phyloP scores from a whole-genome alignment of 768 basidiomycete genomes.

The Collybia sp. region DNA sequence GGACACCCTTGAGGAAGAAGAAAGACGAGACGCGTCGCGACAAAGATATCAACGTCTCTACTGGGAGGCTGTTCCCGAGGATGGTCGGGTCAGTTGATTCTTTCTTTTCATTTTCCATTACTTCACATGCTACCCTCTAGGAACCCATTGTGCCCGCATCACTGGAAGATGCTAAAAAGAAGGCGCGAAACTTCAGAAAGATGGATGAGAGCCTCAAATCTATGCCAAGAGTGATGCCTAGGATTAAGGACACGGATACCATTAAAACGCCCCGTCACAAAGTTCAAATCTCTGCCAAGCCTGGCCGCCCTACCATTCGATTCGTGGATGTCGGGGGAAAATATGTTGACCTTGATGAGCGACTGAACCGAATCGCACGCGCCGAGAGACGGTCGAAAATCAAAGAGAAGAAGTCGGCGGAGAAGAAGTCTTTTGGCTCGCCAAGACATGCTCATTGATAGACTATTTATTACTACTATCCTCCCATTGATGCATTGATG shows the following conservation, averaged over 20 bases:
- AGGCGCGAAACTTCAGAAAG: constrained; percentile 29
- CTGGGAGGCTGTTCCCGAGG: constrained; percentile 77
- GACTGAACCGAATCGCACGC: constrained; percentile 41
- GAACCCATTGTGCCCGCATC: constrained; percentile 57
- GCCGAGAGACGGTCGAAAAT: constrained; percentile 41
- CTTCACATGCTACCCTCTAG: constrained; percentile 27
- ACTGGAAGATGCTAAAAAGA: constrained; percentile 42
- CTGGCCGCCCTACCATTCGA: constrained; percentile 50
- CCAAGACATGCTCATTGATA: no score
- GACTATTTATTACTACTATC: no score
- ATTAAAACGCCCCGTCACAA: constrained; percentile 30
- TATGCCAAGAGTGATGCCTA: constrained; percentile 32
- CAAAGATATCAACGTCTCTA: constrained; percentile 68
- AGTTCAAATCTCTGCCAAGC: constrained; percentile 31
- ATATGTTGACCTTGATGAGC: constrained; percentile 58
- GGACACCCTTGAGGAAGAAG: constrained; percentile 55
- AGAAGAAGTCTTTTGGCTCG: constrained; percentile 13
- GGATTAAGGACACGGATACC: constrained; percentile 27
- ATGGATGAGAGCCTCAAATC: constrained; percentile 30
- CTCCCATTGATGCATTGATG: no score
- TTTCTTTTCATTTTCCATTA: constrained; percentile 1
- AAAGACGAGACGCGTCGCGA: constrained; percentile 49
- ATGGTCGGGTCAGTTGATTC: constrained; percentile 44
- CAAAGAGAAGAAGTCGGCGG: constrained; percentile 16
- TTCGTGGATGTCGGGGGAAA: constrained; percentile 74